phyloP scores from a whole-genome alignment of 495 filamentous ascomycete genomes.

The Penicillium riverlandense region DNA sequence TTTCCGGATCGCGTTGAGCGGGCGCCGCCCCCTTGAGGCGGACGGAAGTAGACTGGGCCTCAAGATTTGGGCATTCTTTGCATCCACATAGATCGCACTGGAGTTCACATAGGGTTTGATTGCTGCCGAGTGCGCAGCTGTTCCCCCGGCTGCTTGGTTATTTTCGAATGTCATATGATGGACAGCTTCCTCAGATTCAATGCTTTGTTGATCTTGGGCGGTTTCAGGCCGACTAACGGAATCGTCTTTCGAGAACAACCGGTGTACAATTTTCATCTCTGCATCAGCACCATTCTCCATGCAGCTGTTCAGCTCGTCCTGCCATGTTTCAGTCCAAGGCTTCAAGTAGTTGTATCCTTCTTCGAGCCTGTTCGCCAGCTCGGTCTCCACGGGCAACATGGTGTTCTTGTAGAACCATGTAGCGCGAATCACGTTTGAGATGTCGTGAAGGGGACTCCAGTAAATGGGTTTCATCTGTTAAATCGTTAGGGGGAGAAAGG shows the following conservation, averaged over 20 bases:
- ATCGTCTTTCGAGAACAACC: conserved; percentile 62
- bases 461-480: conserved; percentile 89
- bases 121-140: conserved; percentile 17
- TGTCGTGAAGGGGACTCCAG: conserved; percentile 92
- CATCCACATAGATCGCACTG: conserved; percentile 78
- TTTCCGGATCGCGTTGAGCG: conserved; percentile 77
- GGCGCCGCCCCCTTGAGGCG: conserved; percentile 66
- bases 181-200: conserved; percentile 3
- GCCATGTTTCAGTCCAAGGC: conserved; percentile 90
- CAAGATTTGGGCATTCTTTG: conserved; percentile 66
- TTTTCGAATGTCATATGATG: conserved; percentile 15
- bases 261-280: conserved; percentile 82
- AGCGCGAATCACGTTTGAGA: conserved; percentile 71
- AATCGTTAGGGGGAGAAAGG: neutral
- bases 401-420: conserved; percentile 98
- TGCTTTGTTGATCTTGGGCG: conserved; percentile 11
- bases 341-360: conserved; percentile 77
- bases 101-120: conserved; percentile 54
- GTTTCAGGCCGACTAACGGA: conserved; percentile 21
- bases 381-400: conserved; percentile 80
- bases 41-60: conserved; percentile 76
- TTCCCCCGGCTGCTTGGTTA: conserved; percentile 38
- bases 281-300: conserved; percentile 84
- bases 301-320: conserved; percentile 84
- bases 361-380: conserved; percentile 89